phyloP scores from a whole-genome alignment of 306 rosid genomes.

The Cucumis sativus region Cucumber_9930_V3 NC_026660.2:17870001-17870500 shows the following conservation, averaged over 20 bases:
- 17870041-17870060: slow-evolving; percentile 61
- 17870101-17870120: slow-evolving; percentile 47
- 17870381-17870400: slow-evolving; percentile 59
- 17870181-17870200: slow-evolving; percentile 57
- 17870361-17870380: slow-evolving; percentile 60
- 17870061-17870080: slow-evolving; percentile 29
- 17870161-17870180: slow-evolving; percentile 75
- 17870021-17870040: slow-evolving; percentile 26
- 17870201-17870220: slow-evolving; percentile 61
- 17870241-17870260: slow-evolving; percentile 79
- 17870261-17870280: slow-evolving; percentile 23
- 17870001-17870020: slow-evolving; percentile 22
- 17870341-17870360: slow-evolving; percentile 63
- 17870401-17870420: slow-evolving; percentile 38
- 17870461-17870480: slow-evolving; percentile 55
- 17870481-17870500: slow-evolving; percentile 42
- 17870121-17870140: slow-evolving; percentile 92
- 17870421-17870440: slow-evolving; percentile 43
- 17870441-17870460: slow-evolving; percentile 53
- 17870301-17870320: not conserved
- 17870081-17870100: slow-evolving; percentile 53
- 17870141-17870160: slow-evolving; percentile 82
- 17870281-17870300: not conserved
- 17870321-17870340: slow-evolving; percentile 4
- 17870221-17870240: slow-evolving; percentile 63